These are phyloP conservation scores for Diaporthe citriasiana DNA, from an alignment of 2,329 filamentous ascomycete species.

Conservation along the genomic window DNA sequence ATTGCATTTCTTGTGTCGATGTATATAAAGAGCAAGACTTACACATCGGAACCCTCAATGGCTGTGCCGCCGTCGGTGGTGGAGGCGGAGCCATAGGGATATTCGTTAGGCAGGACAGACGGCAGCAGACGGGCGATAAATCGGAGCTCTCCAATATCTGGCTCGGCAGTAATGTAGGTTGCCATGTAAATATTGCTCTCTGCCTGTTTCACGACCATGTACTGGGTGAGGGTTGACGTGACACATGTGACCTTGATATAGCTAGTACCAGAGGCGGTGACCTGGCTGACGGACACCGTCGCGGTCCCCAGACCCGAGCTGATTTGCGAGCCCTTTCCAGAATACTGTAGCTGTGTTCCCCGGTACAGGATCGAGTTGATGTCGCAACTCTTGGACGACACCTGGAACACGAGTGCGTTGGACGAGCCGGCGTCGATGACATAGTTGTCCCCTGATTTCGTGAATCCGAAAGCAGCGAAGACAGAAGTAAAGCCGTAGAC, in stretches of 20 bases:
- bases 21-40: slow-evolving; percentile 44
- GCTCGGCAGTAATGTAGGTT: slow-evolving; percentile 64
- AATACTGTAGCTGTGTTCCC: slow-evolving; percentile 65
- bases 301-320: slow-evolving; percentile 65
- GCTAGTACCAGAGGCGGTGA: slow-evolving; percentile 45
- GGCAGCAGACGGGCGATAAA: slow-evolving; percentile 58
- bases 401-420: slow-evolving; percentile 41
- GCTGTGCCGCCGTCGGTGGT: slow-evolving; percentile 60
- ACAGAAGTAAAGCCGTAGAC: slow-evolving; percentile 48
- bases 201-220: slow-evolving; percentile 65
- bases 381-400: slow-evolving; percentile 59
- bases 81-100: slow-evolving; percentile 57
- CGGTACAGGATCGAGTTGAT: slow-evolving; percentile 67
- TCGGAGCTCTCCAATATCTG: slow-evolving; percentile 63
- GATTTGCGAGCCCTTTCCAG: slow-evolving; percentile 63
- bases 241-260: slow-evolving; percentile 68
- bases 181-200: slow-evolving; percentile 65
- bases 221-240: slow-evolving; percentile 59
- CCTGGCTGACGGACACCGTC: slow-evolving; percentile 54
- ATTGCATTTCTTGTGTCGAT: background rate
- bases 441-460: slow-evolving; percentile 52
- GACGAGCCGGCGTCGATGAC: slow-evolving; percentile 56
- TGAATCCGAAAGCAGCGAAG: slow-evolving; percentile 52
- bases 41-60: slow-evolving; percentile 61
- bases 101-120: slow-evolving; percentile 51